Percentiles rank a stretch among this genome's conserved stretches.
These are phyloP conservation scores for Penicillium expansum DNA, from an alignment of 2,329 filamentous ascomycete species.

Conservation along the genomic window DNA sequence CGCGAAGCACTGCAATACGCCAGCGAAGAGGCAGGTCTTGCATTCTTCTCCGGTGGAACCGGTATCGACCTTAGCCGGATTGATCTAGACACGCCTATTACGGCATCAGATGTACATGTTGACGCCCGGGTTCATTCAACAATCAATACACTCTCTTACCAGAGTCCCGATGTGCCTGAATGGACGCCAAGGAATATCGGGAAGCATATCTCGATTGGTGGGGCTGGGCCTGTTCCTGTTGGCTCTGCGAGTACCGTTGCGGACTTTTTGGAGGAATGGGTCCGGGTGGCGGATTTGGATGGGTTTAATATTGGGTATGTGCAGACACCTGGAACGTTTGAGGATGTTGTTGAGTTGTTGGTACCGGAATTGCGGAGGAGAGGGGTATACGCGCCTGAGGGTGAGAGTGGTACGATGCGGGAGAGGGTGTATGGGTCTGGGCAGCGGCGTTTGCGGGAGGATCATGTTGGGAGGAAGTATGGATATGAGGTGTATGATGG, in stretches of 20 bases:
- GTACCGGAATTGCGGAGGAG: constrained; percentile 25
- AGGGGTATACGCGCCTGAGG: constrained; percentile 21
- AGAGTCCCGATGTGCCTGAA: constrained; percentile 3
- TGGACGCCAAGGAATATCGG: constrained; percentile 14
- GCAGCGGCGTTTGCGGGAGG: background rate
- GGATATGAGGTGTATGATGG: constrained; percentile 1
- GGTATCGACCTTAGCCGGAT: constrained; percentile 1
- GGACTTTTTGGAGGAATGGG: constrained; percentile 29
- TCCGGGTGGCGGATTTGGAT: constrained; percentile 23
- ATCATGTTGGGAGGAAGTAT: background rate
- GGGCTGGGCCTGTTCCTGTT: constrained; percentile 13
- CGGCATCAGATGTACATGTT: constrained; percentile 10
- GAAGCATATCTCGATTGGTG: constrained; percentile 17
- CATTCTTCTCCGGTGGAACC: background rate
- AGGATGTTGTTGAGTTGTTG: constrained; percentile 26
- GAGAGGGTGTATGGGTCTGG: background rate
- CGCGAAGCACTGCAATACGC: background rate
- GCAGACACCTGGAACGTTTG: constrained; percentile 24
- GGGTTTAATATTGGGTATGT: constrained; percentile 29
- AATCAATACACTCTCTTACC: constrained; percentile 6
- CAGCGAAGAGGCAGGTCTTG: background rate
- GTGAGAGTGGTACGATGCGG: background rate
- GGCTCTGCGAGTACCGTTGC: constrained; percentile 21
- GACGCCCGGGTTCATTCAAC: constrained; percentile 8
- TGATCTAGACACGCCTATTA: background rate